phyloP scores from a whole-genome alignment of 2,329 filamentous ascomycete genomes.

The Hymenoscyphus salicellus region DNA sequence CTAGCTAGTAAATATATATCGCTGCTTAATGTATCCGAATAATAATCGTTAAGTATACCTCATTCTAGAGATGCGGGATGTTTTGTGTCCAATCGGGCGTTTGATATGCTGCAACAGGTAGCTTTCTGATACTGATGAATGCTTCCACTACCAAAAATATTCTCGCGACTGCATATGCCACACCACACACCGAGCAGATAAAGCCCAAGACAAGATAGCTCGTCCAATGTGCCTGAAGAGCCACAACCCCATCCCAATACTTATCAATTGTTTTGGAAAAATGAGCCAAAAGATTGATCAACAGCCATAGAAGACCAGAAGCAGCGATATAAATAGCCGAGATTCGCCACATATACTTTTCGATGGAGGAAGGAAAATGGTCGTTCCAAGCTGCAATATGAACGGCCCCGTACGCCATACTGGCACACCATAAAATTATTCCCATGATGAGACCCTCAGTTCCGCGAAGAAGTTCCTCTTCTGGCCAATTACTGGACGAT shows the following conservation, averaged over 20 bases:
- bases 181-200: neutral
- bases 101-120: neutral
- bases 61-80: conserved; percentile 6
- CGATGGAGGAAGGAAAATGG: conserved; percentile 13
- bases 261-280: neutral
- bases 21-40: too few species aligned
- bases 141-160: neutral
- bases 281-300: conserved; percentile 8
- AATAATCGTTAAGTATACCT: too few species aligned
- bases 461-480: conserved; percentile 14
- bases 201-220: conserved; percentile 10
- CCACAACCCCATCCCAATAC: conserved; percentile 14
- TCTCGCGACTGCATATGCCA: conserved; percentile 3
- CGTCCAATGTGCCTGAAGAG: conserved; percentile 9
- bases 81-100: conserved; percentile 4
- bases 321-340: conserved; percentile 13
- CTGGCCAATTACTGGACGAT: conserved; percentile 14
- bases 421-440: conserved; percentile 7
- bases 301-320: conserved; percentile 12
- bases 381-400: conserved; percentile 20
- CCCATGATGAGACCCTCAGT: conserved; percentile 17
- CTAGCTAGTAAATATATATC: too few species aligned
- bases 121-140: neutral
- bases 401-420: conserved; percentile 16
- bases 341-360: conserved; percentile 14